Evolutionary conservation across 1,284 basidiomycete species (phyloP), one percentile per base, ranked within the genome.

Genomic region (Ganoderma meredithae): DNA sequence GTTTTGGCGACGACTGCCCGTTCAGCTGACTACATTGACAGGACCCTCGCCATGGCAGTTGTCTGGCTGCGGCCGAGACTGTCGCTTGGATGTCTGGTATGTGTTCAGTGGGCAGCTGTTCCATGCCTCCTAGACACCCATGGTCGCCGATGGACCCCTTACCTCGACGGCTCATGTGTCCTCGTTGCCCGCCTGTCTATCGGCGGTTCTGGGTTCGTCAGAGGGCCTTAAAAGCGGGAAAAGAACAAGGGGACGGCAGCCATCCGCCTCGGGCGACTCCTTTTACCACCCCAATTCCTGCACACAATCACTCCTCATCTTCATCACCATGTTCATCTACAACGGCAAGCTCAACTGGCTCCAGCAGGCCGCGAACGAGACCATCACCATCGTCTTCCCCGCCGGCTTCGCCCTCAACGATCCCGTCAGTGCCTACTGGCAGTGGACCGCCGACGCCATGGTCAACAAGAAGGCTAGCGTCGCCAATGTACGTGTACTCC

Each of bases 381-480:
- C 53, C 13, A 31, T 55, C 53, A 55, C 31, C 27, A 19, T 55
- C 47, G 47, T 49, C 22, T 49, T 49, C 47, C 47, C 47, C 47
- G 47, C 47, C 22, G 47, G 47, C 47, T 49, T 49, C 22, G 47
- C 47, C 22, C 47, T 49, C 22, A 49, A 49, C 47, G 53, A 31
- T 15, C 27, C 53, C 53, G 31, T 55, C 53, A 55, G 31, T 55
- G 31, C 53, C 8, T 55, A 27, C 53, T 31, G 31, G 31, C 53
- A 33, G 53, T 27, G 53, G 53, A 9, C 27, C 17, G 15, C 3
- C 53, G 53, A 55, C 13, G 27, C 31, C 31, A 9, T 25, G 5
- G 31, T 17, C 27, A 33, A 55, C 27, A 17, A 33, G 27, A 55
- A 55, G 31, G 25, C 25, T n/a, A 55, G 31, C 17, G 31, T 19